Evolutionary conservation across 2,329 filamentous ascomycete species (phyloP).

Genomic region (Cordyceps javanica): DNA sequence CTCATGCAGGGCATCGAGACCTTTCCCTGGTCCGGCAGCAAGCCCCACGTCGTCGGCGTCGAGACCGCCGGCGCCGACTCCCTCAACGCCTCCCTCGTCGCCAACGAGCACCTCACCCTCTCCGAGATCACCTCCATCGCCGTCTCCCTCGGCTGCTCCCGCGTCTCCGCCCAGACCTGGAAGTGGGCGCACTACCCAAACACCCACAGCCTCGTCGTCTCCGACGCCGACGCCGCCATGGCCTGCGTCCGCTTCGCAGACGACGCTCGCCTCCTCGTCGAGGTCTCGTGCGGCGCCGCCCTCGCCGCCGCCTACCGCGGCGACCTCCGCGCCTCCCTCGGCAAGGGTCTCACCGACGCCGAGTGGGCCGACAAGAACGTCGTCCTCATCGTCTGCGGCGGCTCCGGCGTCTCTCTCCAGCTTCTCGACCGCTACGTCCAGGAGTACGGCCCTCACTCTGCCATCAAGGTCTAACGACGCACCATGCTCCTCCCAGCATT

Average conservation of each 20-base stretch:
- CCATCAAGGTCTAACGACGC: slow-evolving; percentile 24
- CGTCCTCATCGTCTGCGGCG: slow-evolving; percentile 81
- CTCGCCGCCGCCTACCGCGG: slow-evolving; percentile 63
- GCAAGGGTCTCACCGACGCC: slow-evolving; percentile 43
- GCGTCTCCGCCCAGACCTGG: slow-evolving; percentile 63
- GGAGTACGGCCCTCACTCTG: slow-evolving; percentile 31
- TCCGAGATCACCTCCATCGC: slow-evolving; percentile 70
- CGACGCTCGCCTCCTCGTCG: slow-evolving; percentile 74
- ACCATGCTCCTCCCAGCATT: not conserved
- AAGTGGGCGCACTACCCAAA: slow-evolving; percentile 49
- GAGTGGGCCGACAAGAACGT: slow-evolving; percentile 64
- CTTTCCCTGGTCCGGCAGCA: slow-evolving; percentile 25
- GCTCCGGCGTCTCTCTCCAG: slow-evolving; percentile 58
- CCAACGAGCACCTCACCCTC: slow-evolving; percentile 54
- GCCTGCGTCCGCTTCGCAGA: slow-evolving; percentile 73
- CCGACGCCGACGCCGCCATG: slow-evolving; percentile 65
- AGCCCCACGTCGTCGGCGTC: slow-evolving; percentile 58
- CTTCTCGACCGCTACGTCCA: slow-evolving; percentile 54
- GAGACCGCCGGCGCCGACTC: slow-evolving; percentile 72
- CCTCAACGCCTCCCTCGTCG: slow-evolving; percentile 55
- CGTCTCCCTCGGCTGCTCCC: slow-evolving; percentile 64
- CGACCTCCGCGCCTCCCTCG: slow-evolving; percentile 54
- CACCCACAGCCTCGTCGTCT: slow-evolving; percentile 30
- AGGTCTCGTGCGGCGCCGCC: slow-evolving; percentile 78
- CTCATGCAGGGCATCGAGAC: slow-evolving; percentile 62